Evolutionary conservation across 2,329 filamentous ascomycete genomes (phyloP).

Genomic region (Talaromyces pinophilus): DNA sequence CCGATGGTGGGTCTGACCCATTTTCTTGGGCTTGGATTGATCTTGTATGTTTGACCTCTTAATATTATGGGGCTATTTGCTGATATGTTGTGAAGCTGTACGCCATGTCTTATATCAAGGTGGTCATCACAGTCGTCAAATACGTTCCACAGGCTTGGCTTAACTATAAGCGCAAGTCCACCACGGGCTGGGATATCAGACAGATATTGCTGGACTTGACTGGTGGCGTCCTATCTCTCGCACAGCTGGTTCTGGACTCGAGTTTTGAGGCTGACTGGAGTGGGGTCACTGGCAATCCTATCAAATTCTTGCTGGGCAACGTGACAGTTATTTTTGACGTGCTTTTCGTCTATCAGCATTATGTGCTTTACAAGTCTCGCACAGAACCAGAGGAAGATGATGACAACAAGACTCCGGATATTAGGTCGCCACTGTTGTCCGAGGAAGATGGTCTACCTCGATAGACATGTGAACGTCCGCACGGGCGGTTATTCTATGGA

Average conservation of each 20-base stretch:
- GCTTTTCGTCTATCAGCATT: conserved; percentile 87
- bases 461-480: neutral
- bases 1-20: conserved; percentile 49
- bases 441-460: conserved; percentile 17
- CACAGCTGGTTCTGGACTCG: conserved; percentile 82
- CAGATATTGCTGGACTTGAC: conserved; percentile 81
- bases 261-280: conserved; percentile 84
- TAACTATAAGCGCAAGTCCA: conserved; percentile 84
- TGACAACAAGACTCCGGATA: conserved; percentile 25
- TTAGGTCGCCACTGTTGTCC: conserved; percentile 35
- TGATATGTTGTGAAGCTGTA: conserved; percentile 52
- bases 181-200: conserved; percentile 80
- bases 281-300: conserved; percentile 85
- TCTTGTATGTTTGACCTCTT: conserved; percentile 51
- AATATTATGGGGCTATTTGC: conserved; percentile 21
- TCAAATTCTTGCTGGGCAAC: conserved; percentile 85
- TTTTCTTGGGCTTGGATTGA: conserved; percentile 64
- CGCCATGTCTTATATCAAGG: conserved; percentile 81
- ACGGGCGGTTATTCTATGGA: neutral
- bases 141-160: conserved; percentile 83
- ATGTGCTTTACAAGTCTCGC: conserved; percentile 64
- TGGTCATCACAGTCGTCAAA: conserved; percentile 85
- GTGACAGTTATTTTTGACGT: conserved; percentile 83
- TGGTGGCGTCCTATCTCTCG: conserved; percentile 78
- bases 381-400: conserved; percentile 30